phyloP scores from a whole-genome alignment of 306 rosid genomes.

The Pterocarpus macrocarpus region DNA sequence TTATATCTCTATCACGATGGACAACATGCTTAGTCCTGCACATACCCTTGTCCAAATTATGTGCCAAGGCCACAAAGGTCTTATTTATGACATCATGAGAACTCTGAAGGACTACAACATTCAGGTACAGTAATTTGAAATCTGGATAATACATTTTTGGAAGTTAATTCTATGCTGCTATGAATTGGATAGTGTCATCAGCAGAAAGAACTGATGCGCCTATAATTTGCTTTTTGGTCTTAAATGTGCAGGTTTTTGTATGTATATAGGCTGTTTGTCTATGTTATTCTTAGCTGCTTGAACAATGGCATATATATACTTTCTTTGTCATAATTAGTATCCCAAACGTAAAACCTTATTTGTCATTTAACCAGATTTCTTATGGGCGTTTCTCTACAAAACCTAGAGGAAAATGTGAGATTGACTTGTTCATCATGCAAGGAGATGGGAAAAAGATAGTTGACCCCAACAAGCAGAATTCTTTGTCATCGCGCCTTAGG shows the following conservation, averaged over 20 bases:
- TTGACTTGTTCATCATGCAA: constrained; percentile 94
- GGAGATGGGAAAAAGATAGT: constrained; percentile 88
- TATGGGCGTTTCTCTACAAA: constrained; percentile 82
- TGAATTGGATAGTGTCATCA: constrained; percentile 14
- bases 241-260: background rate
- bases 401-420: constrained; percentile 73
- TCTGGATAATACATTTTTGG: constrained; percentile 7
- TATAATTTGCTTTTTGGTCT: background rate
- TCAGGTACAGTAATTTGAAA: constrained; percentile 60
- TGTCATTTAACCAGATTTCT: constrained; percentile 74
- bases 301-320: background rate
- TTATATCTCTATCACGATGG: constrained; percentile 67
- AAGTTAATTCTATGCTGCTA: constrained; percentile 29
- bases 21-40: constrained; percentile 89
- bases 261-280: background rate
- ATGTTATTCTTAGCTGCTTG: background rate
- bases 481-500: constrained; percentile 73
- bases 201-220: background rate
- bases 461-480: constrained; percentile 78
- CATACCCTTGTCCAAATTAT: constrained; percentile 91
- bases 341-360: constrained; percentile 42
- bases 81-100: constrained; percentile 96
- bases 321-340: constrained; percentile 13
- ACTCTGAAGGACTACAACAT: constrained; percentile 90
- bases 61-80: constrained; percentile 97